Conservation (phyloP, 148 eudicot species). For the Rhododendron mucronatum region DNA sequence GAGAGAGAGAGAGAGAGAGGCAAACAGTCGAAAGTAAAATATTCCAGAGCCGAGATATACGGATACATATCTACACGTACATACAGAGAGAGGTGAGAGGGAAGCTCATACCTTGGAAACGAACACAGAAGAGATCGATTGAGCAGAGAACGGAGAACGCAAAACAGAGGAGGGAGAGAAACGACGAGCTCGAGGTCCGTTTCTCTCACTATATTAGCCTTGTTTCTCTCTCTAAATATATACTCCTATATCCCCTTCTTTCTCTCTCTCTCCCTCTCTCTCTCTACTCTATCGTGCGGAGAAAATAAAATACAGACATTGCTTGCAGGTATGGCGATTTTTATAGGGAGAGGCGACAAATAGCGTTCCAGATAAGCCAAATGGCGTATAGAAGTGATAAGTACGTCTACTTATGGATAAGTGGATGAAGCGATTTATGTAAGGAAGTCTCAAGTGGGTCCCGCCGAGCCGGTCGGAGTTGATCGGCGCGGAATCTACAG, state of each 20-base stretch:
- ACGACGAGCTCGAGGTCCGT: slow-evolving; percentile 16
- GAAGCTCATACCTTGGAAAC: slow-evolving; percentile 9
- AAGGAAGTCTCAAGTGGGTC: slow-evolving; percentile 13
- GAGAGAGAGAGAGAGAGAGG: slow-evolving; percentile 6
- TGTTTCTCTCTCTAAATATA: slow-evolving; percentile 13
- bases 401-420: slow-evolving; percentile 1
- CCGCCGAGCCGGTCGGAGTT: slow-evolving; percentile 25
- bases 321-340: slow-evolving; percentile 32
- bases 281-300: slow-evolving; percentile 17
- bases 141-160: neutral
- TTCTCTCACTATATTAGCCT: slow-evolving; percentile 8
- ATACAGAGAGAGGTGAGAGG: neutral
- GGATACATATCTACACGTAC: neutral
- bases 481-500: slow-evolving; percentile 50
- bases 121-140: slow-evolving; percentile 10
- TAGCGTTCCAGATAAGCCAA: slow-evolving; percentile 5
- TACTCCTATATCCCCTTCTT: neutral
- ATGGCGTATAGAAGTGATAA: neutral
- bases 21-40: slow-evolving; percentile 17
- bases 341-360: slow-evolving; percentile 31
- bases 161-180: neutral
- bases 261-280: slow-evolving; percentile 16
- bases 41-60: slow-evolving; percentile 7
- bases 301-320: slow-evolving; percentile 21
- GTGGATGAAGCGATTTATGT: neutral